Conservation (phyloP, 495 filamentous ascomycete species). For the Aspergillus nanangensis region DNA sequence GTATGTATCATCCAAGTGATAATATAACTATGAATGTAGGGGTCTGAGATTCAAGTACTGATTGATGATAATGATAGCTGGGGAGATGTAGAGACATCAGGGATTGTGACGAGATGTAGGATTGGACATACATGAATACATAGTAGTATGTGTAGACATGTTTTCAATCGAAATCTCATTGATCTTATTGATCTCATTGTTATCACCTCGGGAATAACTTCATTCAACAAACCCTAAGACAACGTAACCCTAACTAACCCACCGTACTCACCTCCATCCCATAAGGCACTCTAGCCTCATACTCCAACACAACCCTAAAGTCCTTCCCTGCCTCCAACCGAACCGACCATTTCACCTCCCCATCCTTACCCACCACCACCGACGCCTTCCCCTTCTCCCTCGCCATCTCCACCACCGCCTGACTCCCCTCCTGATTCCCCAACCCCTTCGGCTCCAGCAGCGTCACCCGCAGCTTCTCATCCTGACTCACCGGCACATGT, state of each 20-base stretch:
- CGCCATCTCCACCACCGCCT: constrained; percentile 17
- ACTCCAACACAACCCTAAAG: constrained; percentile 56
- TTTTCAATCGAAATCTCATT: neutral
- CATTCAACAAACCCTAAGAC: neutral
- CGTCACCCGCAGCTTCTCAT: constrained; percentile 55
- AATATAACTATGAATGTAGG: too few relatives aligned
- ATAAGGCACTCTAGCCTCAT: constrained; percentile 42
- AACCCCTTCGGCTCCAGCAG: constrained; percentile 51
- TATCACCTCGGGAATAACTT: neutral
- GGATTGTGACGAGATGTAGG: too few relatives aligned
- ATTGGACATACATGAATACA: too few relatives aligned
- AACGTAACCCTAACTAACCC: too few relatives aligned
- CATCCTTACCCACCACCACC: constrained; percentile 46
- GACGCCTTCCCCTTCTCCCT: constrained; percentile 13
- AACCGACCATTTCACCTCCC: constrained; percentile 59
- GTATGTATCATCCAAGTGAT: neutral
- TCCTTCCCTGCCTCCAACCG: constrained; percentile 52
- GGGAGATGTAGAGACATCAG: too few relatives aligned
- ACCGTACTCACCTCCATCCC: constrained; percentile 10
- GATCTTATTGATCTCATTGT: neutral
- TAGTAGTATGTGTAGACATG: neutral
- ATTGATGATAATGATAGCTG: too few relatives aligned
- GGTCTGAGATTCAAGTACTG: too few relatives aligned
- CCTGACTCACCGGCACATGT: constrained; percentile 63
- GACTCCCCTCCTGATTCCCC: constrained; percentile 32